These are phyloP conservation scores for Pseudognaphalium luteoalbum DNA, from an alignment of 129 eudicot genomes.

Conservation along the genomic window DNA sequence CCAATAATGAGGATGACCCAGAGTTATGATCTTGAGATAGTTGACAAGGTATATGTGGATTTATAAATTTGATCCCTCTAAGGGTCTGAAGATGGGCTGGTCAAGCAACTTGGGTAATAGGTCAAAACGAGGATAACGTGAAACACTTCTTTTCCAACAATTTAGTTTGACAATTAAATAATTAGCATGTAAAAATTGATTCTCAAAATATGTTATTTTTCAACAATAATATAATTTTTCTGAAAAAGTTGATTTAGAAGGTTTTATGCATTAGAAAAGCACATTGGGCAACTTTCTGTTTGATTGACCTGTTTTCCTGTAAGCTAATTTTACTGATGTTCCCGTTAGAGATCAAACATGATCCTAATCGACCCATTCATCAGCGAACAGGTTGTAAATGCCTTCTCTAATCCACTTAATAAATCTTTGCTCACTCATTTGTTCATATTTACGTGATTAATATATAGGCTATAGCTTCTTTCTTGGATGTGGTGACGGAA, in stretches of 20 bases:
- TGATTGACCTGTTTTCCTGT: not conserved
- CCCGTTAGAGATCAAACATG: not conserved
- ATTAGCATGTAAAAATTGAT: not conserved
- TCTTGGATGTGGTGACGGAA: conserved; percentile 67
- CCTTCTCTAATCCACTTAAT: not conserved
- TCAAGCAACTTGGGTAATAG: not conserved
- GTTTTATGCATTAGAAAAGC: not conserved
- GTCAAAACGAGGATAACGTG: not conserved
- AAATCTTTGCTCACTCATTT: conserved; percentile 9
- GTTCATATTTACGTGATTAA: conserved; percentile 19
- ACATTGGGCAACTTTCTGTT: not conserved
- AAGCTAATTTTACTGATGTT: not conserved
- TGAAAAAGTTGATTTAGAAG: not conserved
- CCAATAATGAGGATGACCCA: conserved; percentile 58
- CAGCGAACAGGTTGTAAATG: not conserved
- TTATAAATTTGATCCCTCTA: not conserved
- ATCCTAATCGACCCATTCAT: not conserved
- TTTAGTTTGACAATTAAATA: not conserved
- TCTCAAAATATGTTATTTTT: not conserved
- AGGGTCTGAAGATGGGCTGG: not conserved
- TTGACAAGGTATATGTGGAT: conserved; percentile 54
- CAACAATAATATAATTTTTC: not conserved
- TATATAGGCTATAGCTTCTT: conserved; percentile 54
- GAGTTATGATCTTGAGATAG: conserved; percentile 40
- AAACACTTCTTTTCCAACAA: not conserved